A percentile compares a stretch with the other conserved stretches of the same genome.
These are phyloP conservation scores for Volvox carteri DNA, from an alignment of 163 green algal genomes.

Conservation along the genomic window DNA sequence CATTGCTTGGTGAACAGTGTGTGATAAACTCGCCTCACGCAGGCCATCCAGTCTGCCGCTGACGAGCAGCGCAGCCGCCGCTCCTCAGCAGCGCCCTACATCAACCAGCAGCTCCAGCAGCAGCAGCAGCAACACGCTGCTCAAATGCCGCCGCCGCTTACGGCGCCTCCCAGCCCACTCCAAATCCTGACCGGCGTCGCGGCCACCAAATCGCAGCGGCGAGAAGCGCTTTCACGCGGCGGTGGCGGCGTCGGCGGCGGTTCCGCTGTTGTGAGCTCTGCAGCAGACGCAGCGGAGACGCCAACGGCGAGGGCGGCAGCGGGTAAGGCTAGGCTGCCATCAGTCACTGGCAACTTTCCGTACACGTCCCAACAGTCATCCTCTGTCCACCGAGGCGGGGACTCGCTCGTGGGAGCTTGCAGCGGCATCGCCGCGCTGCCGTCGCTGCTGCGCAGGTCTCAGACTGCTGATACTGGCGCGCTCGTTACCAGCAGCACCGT, in stretches of 20 bases:
- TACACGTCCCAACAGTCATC: background rate
- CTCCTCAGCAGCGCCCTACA: conserved; percentile 32
- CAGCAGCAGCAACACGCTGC: background rate
- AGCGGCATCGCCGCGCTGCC: background rate
- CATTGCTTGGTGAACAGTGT: too few species aligned
- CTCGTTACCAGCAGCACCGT: background rate
- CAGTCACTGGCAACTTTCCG: background rate
- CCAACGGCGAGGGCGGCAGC: background rate
- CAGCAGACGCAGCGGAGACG: background rate
- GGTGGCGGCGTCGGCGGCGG: too few species aligned
- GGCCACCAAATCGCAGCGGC: background rate
- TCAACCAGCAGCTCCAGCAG: background rate
- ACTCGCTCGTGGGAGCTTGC: background rate
- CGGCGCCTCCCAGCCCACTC: background rate
- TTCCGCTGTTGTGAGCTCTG: too few species aligned
- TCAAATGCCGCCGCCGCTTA: background rate
- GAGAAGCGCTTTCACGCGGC: background rate
- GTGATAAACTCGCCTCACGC: too few species aligned
- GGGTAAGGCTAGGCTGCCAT: background rate
- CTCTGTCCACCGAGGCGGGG: too few species aligned
- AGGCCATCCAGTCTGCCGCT: conserved; percentile 28
- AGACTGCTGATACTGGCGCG: background rate
- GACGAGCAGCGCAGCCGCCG: conserved; percentile 51
- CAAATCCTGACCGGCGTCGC: conserved; percentile 3
- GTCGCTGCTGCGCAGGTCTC: background rate